These are phyloP conservation scores for Microdochium bolleyi DNA, from an alignment of 2,329 filamentous ascomycete species.

Conservation along the genomic window DNA sequence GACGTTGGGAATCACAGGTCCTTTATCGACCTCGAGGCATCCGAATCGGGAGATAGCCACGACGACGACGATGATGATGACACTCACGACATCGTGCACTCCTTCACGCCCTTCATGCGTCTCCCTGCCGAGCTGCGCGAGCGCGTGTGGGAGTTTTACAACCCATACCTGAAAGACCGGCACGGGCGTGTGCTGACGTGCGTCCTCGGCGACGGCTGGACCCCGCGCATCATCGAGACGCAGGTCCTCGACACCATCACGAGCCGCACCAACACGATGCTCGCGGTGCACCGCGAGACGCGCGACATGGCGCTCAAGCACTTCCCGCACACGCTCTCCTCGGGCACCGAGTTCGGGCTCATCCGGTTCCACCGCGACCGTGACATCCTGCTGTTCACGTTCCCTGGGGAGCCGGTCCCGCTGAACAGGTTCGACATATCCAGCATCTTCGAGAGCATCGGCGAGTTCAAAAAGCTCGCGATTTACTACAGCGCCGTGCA, in stretches of 20 bases:
- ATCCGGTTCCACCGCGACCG: constrained; percentile 18
- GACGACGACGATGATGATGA: background rate
- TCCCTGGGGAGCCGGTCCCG: background rate
- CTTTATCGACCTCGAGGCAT: background rate
- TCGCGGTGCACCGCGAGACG: constrained; percentile 21
- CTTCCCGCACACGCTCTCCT: constrained; percentile 20
- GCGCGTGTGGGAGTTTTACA: constrained; percentile 24
- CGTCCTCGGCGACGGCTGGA: background rate
- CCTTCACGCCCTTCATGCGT: constrained; percentile 23
- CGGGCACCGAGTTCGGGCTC: constrained; percentile 5
- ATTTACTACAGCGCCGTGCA: constrained; percentile 2
- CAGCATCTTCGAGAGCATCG: background rate
- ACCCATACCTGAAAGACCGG: constrained; percentile 16
- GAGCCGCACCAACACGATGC: constrained; percentile 16
- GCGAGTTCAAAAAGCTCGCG: constrained; percentile 10
- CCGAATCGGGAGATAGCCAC: background rate
- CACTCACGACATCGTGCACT: constrained; percentile 1
- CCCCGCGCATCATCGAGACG: background rate
- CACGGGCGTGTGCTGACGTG: background rate
- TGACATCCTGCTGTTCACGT: constrained; percentile 16
- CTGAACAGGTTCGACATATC: background rate
- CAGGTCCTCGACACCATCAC: constrained; percentile 14
- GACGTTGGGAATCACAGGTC: background rate
- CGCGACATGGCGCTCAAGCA: constrained; percentile 18
- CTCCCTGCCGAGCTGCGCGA: constrained; percentile 25